Conservation (phyloP, 345 rosid genomes). For the Eucalyptus sp. region DNA sequence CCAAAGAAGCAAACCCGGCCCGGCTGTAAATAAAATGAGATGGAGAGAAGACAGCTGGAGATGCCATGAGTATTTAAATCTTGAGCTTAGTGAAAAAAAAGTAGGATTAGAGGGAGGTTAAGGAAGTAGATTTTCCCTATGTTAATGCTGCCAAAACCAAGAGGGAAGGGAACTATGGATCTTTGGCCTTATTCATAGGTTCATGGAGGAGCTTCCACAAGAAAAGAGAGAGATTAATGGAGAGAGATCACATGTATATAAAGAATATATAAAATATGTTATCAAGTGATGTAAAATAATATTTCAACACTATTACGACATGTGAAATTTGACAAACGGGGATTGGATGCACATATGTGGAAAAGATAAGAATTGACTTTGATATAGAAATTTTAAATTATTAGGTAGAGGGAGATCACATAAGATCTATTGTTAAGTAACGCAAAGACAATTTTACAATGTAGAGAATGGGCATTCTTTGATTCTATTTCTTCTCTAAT, state of each 20-base stretch:
- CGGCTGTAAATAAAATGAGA: not conserved
- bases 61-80: not conserved
- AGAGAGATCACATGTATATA: not conserved
- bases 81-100: not conserved
- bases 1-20: not conserved
- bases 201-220: not conserved
- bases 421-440: not conserved
- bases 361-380: not conserved
- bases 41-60: not conserved
- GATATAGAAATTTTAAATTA: not conserved
- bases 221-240: not conserved
- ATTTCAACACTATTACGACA: fast-evolving
- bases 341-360: fast-evolving
- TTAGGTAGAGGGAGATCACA: not conserved
- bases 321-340: not conserved
- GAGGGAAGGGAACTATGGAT: not conserved
- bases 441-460: not conserved
- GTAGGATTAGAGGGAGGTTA: not conserved
- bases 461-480: not conserved
- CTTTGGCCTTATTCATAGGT: not conserved
- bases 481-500: not conserved
- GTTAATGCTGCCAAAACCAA: not conserved
- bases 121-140: not conserved
- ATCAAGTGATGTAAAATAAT: not conserved
- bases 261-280: fast-evolving